A percentile compares a stretch with the other conserved stretches of the same genome.
Evolutionary conservation across 257 asterid genomes (phyloP).

Genomic region (Solanum dulcamara): DNA sequence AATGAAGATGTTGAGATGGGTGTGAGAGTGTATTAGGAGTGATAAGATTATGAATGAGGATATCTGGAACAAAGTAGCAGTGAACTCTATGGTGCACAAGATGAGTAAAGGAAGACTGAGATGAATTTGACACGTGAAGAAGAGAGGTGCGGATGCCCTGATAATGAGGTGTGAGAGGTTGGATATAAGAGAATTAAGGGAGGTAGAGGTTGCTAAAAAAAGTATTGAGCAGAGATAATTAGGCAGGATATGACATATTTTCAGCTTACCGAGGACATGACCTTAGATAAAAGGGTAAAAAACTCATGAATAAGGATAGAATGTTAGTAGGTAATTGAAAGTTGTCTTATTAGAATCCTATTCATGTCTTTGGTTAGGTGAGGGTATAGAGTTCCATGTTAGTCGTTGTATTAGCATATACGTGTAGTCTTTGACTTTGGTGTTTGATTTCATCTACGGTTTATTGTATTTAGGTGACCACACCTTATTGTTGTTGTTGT

Average conservation of each 20-base stretch:
- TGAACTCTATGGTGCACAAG: not conserved
- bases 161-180: no score
- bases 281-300: not conserved
- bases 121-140: not conserved
- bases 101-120: not conserved
- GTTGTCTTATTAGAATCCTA: not conserved
- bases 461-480: not conserved
- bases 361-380: not conserved
- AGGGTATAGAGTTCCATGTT: not conserved
- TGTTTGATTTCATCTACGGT: not conserved
- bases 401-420: not conserved
- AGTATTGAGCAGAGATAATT: not conserved
- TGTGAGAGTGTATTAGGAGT: not conserved
- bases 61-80: not conserved
- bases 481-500: not conserved
- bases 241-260: not conserved
- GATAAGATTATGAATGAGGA: not conserved
- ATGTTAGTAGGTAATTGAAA: not conserved
- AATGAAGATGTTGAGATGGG: not conserved
- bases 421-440: not conserved
- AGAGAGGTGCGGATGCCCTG: not conserved
- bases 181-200: not conserved
- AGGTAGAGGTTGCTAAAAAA: not conserved
- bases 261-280: not conserved
- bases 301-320: not conserved